Base-by-base conservation (phyloP, 345 rosid species). In the Aquilaria malaccensis region DNA sequence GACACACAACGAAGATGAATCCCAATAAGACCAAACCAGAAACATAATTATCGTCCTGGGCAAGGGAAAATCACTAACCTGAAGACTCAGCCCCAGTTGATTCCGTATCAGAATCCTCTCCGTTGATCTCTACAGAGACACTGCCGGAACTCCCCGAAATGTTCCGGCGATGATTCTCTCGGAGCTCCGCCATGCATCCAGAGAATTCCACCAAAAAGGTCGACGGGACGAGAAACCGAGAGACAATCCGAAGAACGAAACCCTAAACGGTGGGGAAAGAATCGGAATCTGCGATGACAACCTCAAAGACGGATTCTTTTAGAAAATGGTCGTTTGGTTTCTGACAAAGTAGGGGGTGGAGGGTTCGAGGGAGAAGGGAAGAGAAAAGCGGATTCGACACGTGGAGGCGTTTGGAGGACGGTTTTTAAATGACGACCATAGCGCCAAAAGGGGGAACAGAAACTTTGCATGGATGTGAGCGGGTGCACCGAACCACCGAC, bases 131-230 rank as follows among this genome's bases (percentile, higher is more conserved):
- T 13, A 52, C 54, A 1, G 66, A 52, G 6, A 62, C 13, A 52
- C 12, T 49, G 22, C 29, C 29, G 29, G 58, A 52, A 52, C 4
- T 10, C 22, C 11, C 49, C 49, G 29, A 51, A 22, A 50, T 14
- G 22, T 41, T 52, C 66, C 37, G 66, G 45, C 41, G 12, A 52
- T 13, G 13, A 3, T 15, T 0, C 13, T 37, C 66, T 13, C 33
- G 58, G 5, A 43, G n/a, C 13, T 43, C 50, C 58, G 66, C 58
- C 66, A 62, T 62, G 30, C 45, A 50, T 43, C 7, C 9, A 15
- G 30, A n/a, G 30, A 30, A 33, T 9, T 62, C 13, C 51, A 41
- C 50, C 22, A 22, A 22, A 22, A 22, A 22, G 22, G 22, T 22
- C 22, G 22, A 22, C 22, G 22, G 22, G 22, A 22, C 22, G 22